These are phyloP conservation scores for Globisporangium rhizosaccharum DNA, from an alignment of 352 stramenopile species.

Conservation along the genomic window DNA sequence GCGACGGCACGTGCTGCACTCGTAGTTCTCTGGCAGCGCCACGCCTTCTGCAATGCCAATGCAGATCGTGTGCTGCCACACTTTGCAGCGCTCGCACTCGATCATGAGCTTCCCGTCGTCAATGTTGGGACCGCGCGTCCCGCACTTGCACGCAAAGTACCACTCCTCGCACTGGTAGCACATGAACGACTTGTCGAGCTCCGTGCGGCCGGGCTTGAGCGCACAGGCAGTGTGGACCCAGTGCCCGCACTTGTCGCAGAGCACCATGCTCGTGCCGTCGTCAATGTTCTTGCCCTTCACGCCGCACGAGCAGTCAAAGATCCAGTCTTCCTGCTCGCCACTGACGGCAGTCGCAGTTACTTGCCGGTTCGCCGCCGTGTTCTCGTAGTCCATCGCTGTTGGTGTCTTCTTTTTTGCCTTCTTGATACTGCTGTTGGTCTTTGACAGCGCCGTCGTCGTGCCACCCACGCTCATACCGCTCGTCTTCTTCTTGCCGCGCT, in stretches of 20 bases:
- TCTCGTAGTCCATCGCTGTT: background rate
- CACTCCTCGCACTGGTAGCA: slow-evolving; percentile 38
- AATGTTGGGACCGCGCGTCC: slow-evolving; percentile 42
- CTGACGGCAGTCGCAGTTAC: background rate
- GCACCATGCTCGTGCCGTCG: slow-evolving; percentile 30
- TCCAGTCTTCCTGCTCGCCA: slow-evolving; percentile 37
- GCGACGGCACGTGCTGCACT: slow-evolving; percentile 38
- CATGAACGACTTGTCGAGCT: slow-evolving; percentile 8
- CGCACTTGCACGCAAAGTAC: slow-evolving; percentile 56
- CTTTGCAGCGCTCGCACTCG: slow-evolving; percentile 55
- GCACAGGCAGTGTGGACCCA: slow-evolving; percentile 24
- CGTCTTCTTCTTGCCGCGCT: slow-evolving; percentile 24
- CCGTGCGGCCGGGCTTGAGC: slow-evolving; percentile 4
- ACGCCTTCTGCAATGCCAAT: slow-evolving; percentile 45
- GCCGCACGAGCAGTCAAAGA: slow-evolving; percentile 60
- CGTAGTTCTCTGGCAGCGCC: slow-evolving; percentile 46
- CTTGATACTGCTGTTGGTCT: slow-evolving; percentile 6
- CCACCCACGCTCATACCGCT: background rate
- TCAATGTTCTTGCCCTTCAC: slow-evolving; percentile 51
- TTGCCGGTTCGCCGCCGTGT: background rate
- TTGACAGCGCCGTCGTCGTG: background rate
- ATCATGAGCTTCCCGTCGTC: slow-evolving; percentile 65
- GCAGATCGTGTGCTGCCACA: slow-evolving; percentile 73
- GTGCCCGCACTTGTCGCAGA: slow-evolving; percentile 31
- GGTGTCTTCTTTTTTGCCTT: slow-evolving; percentile 22